Base-by-base conservation (phyloP, 768 basidiomycete species). In the Mycena rosella region DNA sequence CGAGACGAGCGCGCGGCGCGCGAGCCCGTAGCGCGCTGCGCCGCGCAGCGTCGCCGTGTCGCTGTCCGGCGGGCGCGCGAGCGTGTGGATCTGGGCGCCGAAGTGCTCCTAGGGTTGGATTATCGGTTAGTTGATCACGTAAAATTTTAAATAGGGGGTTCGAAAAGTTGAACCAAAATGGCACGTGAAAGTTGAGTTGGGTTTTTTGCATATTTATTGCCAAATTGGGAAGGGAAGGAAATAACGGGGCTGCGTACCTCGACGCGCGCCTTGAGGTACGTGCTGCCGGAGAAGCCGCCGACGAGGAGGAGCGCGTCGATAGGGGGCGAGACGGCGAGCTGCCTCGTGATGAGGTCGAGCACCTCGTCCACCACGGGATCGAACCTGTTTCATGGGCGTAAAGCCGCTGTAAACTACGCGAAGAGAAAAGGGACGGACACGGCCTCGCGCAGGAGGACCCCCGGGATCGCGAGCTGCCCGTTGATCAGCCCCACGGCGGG, bases 1-100 rank as follows among this genome's bases (percentile, higher is more conserved):
- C 22, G 94, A 94, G 13, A 96, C 94, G 17, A 95, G 85, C 30
- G 88, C 83, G 70, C 89, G 84, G 56, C 89, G 87, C 22, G 93
- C 91, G 27, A 96, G 84, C 26, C 95, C 95, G 77, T 96, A 96
- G 75, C 90, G 87, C 36, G 95, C 95, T n/a, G 92, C 95, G 49
- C 95, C 95, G 60, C 94, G 91, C 62, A 92, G 81, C 1, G 95
- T 96, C 2, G 95, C 95, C 17, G 95, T 95, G 75, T 96, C 95
- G 30, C 92, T 90, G 79, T 96, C 95, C 40, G 89, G 84, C 29
- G 95, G 95, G 57, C 95, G 88, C 36, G 91, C 91, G 74, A 96
- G 93, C 63, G 93, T 90, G 55, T 80, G 85, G 52, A 96, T 91
- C 51, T 85, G 85, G 42, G 84, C 78, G 9, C 84, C 82, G 74